Evolutionary conservation across 805 yeast genomes (phyloP).

Genomic region (Candida tammaniensis): DNA sequence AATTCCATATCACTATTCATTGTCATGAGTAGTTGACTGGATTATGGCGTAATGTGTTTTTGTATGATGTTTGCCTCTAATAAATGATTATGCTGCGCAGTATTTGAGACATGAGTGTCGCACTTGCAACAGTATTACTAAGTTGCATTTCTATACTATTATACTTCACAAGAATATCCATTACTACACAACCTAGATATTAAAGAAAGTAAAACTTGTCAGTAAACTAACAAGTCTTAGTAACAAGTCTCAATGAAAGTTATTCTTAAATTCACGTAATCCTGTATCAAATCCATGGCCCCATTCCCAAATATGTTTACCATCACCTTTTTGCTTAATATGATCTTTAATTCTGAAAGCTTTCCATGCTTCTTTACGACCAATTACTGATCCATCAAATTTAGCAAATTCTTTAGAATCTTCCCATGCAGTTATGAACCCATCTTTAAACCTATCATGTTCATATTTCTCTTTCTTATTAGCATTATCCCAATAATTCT

Average conservation of each 20-base stretch:
- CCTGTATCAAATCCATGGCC: constrained; percentile 81
- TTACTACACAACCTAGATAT: too few species aligned
- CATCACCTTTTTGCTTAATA: constrained; percentile 49
- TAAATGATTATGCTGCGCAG: too few species aligned
- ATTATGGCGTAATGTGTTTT: too few species aligned
- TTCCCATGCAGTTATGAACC: constrained; percentile 69
- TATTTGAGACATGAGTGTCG: too few species aligned
- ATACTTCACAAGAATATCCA: too few species aligned
- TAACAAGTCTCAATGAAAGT: neutral
- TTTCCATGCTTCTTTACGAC: constrained; percentile 72
- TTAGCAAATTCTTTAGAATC: constrained; percentile 70
- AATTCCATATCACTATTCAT: constrained; percentile 4
- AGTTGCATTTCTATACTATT: too few species aligned
- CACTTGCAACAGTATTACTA: too few species aligned
- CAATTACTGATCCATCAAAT: constrained; percentile 68
- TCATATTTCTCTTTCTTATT: constrained; percentile 64
- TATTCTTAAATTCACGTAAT: constrained; percentile 34
- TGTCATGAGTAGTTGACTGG: too few species aligned
- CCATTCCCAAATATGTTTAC: constrained; percentile 79
- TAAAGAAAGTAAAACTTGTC: too few species aligned
- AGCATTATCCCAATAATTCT: constrained; percentile 63
- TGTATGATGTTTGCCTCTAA: too few species aligned
- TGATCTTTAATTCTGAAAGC: constrained; percentile 63
- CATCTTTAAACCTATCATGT: constrained; percentile 79
- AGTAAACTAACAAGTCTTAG: too few species aligned